A percentile compares a stretch with the other conserved stretches of the same genome.
phyloP scores from a whole-genome alignment of 257 asterid species.

The Fraxinus cuspidata region DNA sequence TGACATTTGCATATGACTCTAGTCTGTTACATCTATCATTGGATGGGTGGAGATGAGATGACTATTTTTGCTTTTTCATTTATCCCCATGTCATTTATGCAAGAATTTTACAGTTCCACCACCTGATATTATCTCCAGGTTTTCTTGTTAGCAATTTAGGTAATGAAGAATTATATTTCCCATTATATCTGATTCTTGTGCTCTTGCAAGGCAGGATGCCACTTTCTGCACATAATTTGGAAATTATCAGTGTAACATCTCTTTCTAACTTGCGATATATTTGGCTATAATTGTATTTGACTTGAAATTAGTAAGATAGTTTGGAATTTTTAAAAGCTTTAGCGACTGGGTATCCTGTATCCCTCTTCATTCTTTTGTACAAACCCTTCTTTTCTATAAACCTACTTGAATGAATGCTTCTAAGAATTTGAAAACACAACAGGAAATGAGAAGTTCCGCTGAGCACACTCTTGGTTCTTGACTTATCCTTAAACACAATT shows the following conservation, averaged over 20 bases:
- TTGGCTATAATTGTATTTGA: neutral
- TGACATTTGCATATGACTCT: conserved; percentile 8
- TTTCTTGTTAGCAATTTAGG: neutral
- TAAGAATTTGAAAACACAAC: neutral
- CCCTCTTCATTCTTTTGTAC: neutral
- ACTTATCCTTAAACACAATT: neutral
- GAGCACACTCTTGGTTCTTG: neutral
- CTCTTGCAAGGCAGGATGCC: neutral
- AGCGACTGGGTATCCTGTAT: neutral
- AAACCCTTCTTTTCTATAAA: neutral
- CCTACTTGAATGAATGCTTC: neutral
- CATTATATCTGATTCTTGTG: neutral
- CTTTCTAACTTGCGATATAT: neutral
- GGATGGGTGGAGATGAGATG: neutral
- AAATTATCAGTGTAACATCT: no score
- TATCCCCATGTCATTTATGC: neutral
- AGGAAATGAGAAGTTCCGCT: neutral
- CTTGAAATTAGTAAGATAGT: no score
- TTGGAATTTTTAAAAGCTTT: neutral
- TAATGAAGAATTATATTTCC: neutral
- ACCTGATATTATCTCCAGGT: neutral
- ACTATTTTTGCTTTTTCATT: neutral
- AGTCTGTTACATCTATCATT: neutral
- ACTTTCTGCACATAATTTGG: neutral
- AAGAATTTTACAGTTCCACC: conserved; percentile 2